Conservation (phyloP, 371 early-diverging fungal species). For the Mortierella sp. region DNA sequence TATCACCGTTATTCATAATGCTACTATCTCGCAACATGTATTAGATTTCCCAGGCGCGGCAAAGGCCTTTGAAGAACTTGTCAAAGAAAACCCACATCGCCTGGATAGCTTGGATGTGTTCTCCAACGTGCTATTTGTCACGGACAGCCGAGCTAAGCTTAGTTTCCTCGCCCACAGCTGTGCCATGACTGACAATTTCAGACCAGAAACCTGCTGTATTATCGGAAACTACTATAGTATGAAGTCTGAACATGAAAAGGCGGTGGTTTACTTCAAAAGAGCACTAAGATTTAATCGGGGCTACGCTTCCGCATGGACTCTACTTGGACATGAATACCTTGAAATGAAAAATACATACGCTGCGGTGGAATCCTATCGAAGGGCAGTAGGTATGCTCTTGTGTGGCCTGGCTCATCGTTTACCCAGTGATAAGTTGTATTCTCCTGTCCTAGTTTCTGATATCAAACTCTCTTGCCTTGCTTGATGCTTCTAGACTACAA, state of each 20-base stretch:
- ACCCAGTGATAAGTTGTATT: not conserved
- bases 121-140: constrained; percentile 91
- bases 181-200: constrained; percentile 80
- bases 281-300: constrained; percentile 85
- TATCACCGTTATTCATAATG: not conserved
- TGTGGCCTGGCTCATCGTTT: not conserved
- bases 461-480: not conserved
- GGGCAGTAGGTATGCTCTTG: constrained; percentile 74
- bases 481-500: constrained; percentile 72
- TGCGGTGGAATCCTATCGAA: constrained; percentile 91
- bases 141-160: constrained; percentile 77
- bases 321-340: constrained; percentile 97
- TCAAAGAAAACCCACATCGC: constrained; percentile 76
- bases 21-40: not conserved
- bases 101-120: constrained; percentile 90
- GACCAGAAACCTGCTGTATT: constrained; percentile 92
- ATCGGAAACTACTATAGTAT: constrained; percentile 92
- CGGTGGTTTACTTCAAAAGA: constrained; percentile 88
- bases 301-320: constrained; percentile 89
- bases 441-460: not conserved
- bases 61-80: constrained; percentile 76
- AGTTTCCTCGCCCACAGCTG: constrained; percentile 85
- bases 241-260: constrained; percentile 84
- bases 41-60: constrained; percentile 81
- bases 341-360: constrained; percentile 90